Evolutionary conservation across 1,284 basidiomycete species (phyloP).

Genomic region (Trichosporon inkin): DNA sequence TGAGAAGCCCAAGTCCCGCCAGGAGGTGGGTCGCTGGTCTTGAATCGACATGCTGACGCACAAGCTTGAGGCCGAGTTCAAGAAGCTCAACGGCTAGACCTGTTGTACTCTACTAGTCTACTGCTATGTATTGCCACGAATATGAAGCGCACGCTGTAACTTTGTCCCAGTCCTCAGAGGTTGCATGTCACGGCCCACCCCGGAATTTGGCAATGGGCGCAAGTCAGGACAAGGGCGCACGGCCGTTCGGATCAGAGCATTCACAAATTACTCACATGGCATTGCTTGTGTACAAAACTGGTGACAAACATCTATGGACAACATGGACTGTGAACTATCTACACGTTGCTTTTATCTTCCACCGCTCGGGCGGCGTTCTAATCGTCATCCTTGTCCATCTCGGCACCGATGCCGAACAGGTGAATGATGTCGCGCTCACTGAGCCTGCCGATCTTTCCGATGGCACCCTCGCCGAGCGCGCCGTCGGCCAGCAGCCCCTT

Average conservation of each 20-base stretch:
- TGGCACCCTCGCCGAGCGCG: slow-evolving; percentile 48
- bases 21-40: slow-evolving; percentile 41
- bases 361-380: neutral
- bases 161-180: too few relatives aligned
- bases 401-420: slow-evolving; percentile 19
- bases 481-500: slow-evolving; percentile 49
- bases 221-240: too few relatives aligned
- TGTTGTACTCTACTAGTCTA: neutral
- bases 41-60: neutral
- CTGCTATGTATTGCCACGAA: slow-evolving; percentile 2
- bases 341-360: neutral
- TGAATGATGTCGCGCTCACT: slow-evolving; percentile 16
- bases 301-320: neutral
- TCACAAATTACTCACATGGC: too few relatives aligned
- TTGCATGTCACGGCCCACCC: too few relatives aligned
- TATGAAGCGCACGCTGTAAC: neutral
- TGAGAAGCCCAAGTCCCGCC: slow-evolving; percentile 49
- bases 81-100: slow-evolving; percentile 24
- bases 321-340: neutral
- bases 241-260: too few relatives aligned
- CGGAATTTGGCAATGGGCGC: too few relatives aligned
- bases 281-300: too few relatives aligned
- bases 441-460: slow-evolving; percentile 21
- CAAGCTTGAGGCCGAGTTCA: slow-evolving; percentile 17
- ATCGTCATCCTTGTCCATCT: slow-evolving; percentile 5